Evolutionary conservation across 177 flowering plant species (phyloP), one percentile per base, ranked within the genome.

Genomic region (Vitis hybrid): DNA sequence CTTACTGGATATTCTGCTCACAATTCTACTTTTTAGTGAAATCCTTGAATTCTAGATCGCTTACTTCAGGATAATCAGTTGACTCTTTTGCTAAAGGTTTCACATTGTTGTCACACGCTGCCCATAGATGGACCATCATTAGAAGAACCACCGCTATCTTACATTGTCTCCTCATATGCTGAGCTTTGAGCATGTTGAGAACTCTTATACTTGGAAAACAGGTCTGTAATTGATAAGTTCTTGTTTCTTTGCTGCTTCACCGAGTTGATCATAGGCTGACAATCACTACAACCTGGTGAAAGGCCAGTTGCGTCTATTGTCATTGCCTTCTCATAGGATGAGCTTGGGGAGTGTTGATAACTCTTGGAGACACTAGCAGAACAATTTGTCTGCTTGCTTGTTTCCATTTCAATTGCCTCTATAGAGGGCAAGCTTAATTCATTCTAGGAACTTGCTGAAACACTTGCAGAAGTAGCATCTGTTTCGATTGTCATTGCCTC

Each of bases 201-300:
- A 62, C 51, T 78, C 68, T 62, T 83, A 10, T 72, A 85, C 50
- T 75, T 82, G 50, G 85, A 78, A 65, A 82, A 85, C 59, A 85
- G 61, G 65, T 69, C 61, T 52, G 75, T 56, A 75, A 85, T 45
- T 1, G 86, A 85, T 4, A 67, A 26, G 53, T 67, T 70, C 52
- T 31, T 68, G 64, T 55, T 72, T 64, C 8, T 9, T 39, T 49
- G 68, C 71, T 66, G 72, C 15, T 69, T 73, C 5, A 7, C 45
- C 29, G 60, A 68, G 74, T 49, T 62, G 9, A 20, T 55, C 2
- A 55, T 53, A 14, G 75, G 73, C 50, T 74, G 73, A 56, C 31
- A 53, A 57, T 45, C 51, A 31, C 52, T 52, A 11, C 70, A 66
- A 74, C 69, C 59, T 20, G 66, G 9, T 2, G 16, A 60, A 39